phyloP scores from a whole-genome alignment of 352 stramenopile species.

The Pythium dissotocum region DNA sequence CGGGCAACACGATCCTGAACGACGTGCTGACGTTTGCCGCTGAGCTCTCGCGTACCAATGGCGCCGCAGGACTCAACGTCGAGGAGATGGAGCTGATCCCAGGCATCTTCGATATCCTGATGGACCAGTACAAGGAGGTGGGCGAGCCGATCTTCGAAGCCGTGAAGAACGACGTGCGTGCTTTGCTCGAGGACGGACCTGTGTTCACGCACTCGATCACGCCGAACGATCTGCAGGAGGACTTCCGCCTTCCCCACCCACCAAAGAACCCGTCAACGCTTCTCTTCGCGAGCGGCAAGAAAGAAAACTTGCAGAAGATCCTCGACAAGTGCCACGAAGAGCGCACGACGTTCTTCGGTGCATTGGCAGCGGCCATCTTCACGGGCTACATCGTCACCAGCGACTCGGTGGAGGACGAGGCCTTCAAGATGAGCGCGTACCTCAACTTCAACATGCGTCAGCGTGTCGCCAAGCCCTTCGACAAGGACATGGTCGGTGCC shows the following conservation, averaged over 20 bases:
- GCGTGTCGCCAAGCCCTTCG: slow-evolving; percentile 34
- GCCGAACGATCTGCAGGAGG: slow-evolving; percentile 29
- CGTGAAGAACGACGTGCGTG: neutral
- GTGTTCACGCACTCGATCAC: slow-evolving; percentile 31
- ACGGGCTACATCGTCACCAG: slow-evolving; percentile 27
- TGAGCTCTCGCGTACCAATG: slow-evolving; percentile 26
- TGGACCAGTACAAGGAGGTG: neutral
- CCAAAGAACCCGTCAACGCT: slow-evolving; percentile 31
- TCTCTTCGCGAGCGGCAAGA: slow-evolving; percentile 40
- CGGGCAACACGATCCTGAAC: slow-evolving; percentile 39
- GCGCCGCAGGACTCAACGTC: too few relatives aligned
- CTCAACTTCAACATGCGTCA: slow-evolving; percentile 51
- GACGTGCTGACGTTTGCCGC: slow-evolving; percentile 34
- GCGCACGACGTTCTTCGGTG: slow-evolving; percentile 39
- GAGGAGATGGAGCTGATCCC: slow-evolving; percentile 29
- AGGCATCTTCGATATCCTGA: slow-evolving; percentile 29
- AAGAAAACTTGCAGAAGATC: slow-evolving; percentile 34
- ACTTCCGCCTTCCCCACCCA: slow-evolving; percentile 32
- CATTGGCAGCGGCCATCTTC: slow-evolving; percentile 30
- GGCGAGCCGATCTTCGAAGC: neutral
- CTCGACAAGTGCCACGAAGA: slow-evolving; percentile 41
- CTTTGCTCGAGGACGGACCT: neutral
- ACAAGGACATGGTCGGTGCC: slow-evolving; percentile 38
- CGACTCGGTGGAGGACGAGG: slow-evolving; percentile 16
- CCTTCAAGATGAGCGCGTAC: slow-evolving; percentile 42